Percentiles rank a stretch among this genome's conserved stretches.
Conservation (phyloP, 495 filamentous ascomycete species). For the Umbilicaria muhlenbergii region DNA sequence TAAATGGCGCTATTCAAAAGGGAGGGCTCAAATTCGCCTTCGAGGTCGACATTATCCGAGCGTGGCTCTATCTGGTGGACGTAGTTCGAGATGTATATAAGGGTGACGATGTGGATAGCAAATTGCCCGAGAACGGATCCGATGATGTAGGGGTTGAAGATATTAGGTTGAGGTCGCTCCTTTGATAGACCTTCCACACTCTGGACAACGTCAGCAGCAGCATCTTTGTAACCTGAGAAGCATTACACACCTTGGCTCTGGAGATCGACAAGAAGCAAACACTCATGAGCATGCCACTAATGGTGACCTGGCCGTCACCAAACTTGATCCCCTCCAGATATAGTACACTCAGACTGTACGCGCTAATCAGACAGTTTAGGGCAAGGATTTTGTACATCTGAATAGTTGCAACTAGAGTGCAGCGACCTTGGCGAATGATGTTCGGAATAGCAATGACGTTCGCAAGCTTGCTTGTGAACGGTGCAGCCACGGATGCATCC, state of each 20-base stretch:
- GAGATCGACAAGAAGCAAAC: conserved; percentile 98
- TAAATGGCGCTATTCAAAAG: conserved; percentile 96
- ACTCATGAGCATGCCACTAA: conserved; percentile 99
- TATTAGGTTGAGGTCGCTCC: conserved; percentile 94
- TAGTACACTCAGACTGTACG: conserved; percentile 90
- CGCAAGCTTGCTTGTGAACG: conserved; percentile 93
- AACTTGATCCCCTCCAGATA: conserved; percentile 99
- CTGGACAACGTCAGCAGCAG: conserved; percentile 17
- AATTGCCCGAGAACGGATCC: conserved; percentile 96
- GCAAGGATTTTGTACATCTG: conserved; percentile 99
- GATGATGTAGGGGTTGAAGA: conserved; percentile 98
- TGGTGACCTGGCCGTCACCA: conserved; percentile 94
- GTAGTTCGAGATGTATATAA: conserved; percentile 87
- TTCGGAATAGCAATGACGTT: conserved; percentile 97
- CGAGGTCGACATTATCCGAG: conserved; percentile 63
- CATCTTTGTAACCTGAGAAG: background rate
- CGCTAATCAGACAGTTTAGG: conserved; percentile 94
- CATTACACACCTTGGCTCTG: conserved; percentile 53
- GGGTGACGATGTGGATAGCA: conserved; percentile 82
- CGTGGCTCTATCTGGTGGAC: conserved; percentile 71
- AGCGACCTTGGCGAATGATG: conserved; percentile 94
- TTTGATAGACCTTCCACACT: conserved; percentile 91
- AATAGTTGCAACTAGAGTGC: conserved; percentile 93
- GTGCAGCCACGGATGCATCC: conserved; percentile 91
- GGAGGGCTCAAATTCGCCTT: conserved; percentile 88